Conservation (phyloP, 768 basidiomycete species). For the Lentinus brumalis region DNA sequence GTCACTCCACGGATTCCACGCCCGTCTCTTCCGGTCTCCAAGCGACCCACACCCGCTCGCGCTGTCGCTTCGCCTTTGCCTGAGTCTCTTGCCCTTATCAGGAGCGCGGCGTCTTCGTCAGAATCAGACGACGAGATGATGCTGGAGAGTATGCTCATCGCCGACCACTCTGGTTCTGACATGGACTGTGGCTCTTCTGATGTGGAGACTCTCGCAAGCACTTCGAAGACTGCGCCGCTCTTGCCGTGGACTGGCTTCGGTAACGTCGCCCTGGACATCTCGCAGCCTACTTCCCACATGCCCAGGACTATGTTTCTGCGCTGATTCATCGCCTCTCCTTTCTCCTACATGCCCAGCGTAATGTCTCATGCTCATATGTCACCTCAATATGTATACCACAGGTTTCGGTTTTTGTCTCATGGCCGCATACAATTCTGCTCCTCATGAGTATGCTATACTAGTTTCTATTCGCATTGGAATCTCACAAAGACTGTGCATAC, state of each 20-base stretch:
- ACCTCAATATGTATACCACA: not conserved
- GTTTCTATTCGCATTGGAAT: no score
- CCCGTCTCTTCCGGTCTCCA: slow-evolving; percentile 3
- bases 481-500: no score
- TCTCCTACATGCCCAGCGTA: not conserved
- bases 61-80: not conserved
- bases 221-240: slow-evolving; percentile 3
- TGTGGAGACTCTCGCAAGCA: slow-evolving; percentile 3
- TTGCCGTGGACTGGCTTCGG: not conserved
- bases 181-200: slow-evolving; percentile 20
- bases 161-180: slow-evolving; percentile 14
- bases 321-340: not conserved
- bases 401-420: not conserved
- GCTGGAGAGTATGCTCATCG: slow-evolving; percentile 22
- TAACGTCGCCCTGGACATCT: not conserved
- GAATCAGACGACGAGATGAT: slow-evolving; percentile 19
- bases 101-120: not conserved
- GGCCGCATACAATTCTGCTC: not conserved
- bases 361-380: not conserved
- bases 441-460: no score
- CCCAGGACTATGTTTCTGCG: not conserved
- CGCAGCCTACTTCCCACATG: not conserved
- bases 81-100: not conserved
- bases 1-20: slow-evolving; percentile 17
- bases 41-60: slow-evolving; percentile 4